These are phyloP conservation scores for Cutaneotrichosporon cutaneum DNA, from an alignment of 1,284 basidiomycete genomes.

Conservation along the genomic window DNA sequence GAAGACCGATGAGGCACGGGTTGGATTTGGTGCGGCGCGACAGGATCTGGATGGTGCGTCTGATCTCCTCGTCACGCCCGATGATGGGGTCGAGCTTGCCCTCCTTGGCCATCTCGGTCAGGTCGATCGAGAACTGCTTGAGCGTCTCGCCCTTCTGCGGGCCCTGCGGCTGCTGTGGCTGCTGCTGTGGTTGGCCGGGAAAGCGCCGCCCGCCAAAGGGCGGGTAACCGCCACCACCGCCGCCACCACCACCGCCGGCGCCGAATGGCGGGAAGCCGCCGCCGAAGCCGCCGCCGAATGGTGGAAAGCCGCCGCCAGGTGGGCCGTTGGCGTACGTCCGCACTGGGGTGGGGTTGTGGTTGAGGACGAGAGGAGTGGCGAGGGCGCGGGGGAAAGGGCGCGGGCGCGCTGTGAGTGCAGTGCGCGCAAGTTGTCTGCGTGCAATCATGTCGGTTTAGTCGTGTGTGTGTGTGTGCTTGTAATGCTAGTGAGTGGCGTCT, in stretches of 20 bases:
- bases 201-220: constrained; percentile 11
- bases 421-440: constrained; percentile 22
- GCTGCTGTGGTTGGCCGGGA: constrained; percentile 19
- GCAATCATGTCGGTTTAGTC: constrained; percentile 18
- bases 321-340: constrained; percentile 19
- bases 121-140: constrained; percentile 79
- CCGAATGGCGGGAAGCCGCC: constrained; percentile 20
- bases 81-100: constrained; percentile 89
- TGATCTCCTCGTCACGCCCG: constrained; percentile 86
- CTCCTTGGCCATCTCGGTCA: constrained; percentile 75
- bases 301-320: constrained; percentile 19
- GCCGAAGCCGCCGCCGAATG: constrained; percentile 24
- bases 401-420: constrained; percentile 10
- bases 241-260: constrained; percentile 5
- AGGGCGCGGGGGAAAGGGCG: not conserved
- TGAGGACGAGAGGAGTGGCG: not conserved
- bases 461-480: not conserved
- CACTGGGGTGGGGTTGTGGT: not conserved
- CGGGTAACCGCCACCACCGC: constrained; percentile 6
- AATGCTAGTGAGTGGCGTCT: not conserved
- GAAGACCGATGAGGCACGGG: constrained; percentile 60
- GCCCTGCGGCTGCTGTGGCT: constrained; percentile 27
- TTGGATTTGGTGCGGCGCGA: constrained; percentile 82
- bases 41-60: constrained; percentile 75
- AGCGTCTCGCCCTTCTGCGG: constrained; percentile 72